A percentile compares a stretch with the other conserved stretches of the same genome.
These are phyloP conservation scores for Choanephora cucurbitarum DNA, from an alignment of 371 early-diverging fungal species.

Conservation along the genomic window DNA sequence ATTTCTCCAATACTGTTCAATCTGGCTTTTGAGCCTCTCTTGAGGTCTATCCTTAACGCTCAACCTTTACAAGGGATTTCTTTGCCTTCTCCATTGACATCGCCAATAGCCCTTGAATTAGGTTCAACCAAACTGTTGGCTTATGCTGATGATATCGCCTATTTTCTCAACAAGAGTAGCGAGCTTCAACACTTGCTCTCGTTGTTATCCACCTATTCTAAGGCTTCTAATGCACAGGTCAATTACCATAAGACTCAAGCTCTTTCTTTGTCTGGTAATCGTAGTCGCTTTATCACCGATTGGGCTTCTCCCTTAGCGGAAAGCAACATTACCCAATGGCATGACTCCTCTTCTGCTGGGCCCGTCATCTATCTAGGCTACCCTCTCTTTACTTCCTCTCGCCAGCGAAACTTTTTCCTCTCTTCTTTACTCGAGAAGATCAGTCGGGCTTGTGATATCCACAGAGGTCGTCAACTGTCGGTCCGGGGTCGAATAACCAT, in stretches of 20 bases:
- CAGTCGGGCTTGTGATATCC: slow-evolving; percentile 1
- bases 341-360: slow-evolving; percentile 3
- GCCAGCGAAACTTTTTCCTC: slow-evolving; percentile 12
- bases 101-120: too few species aligned
- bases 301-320: not conserved
- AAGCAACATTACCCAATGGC: slow-evolving; percentile 7
- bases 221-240: slow-evolving; percentile 27
- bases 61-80: not conserved
- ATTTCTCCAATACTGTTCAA: slow-evolving; percentile 19
- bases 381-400: slow-evolving; percentile 10
- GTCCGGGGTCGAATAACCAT: slow-evolving; percentile 19
- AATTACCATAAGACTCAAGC: slow-evolving; percentile 19
- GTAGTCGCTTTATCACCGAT: not conserved
- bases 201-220: slow-evolving; percentile 7
- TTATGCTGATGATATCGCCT: slow-evolving; percentile 19
- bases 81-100: too few species aligned
- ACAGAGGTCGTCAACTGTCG: slow-evolving; percentile 11
- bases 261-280: slow-evolving; percentile 14
- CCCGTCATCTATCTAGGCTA: slow-evolving; percentile 18
- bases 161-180: slow-evolving; percentile 3
- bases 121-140: slow-evolving; percentile 14
- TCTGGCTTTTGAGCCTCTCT: slow-evolving; percentile 16
- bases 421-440: slow-evolving; percentile 8
- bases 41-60: not conserved
- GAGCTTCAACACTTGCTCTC: slow-evolving; percentile 4